Evolutionary conservation across 441 rosid genomes (phyloP).

Genomic region (Rhodomyrtus psidioides): DNA sequence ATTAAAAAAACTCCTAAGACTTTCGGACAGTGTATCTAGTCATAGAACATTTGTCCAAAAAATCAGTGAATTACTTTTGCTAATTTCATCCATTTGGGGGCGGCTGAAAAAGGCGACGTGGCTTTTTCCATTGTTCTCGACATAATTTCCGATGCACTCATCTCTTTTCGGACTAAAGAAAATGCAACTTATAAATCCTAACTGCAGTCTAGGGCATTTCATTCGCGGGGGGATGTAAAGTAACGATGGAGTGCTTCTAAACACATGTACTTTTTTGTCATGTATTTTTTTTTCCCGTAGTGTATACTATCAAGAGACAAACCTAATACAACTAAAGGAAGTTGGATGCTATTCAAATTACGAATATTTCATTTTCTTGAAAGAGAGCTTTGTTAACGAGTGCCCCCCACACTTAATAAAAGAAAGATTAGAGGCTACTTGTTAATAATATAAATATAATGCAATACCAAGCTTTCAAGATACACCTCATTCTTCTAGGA

Average conservation of each 20-base stretch:
- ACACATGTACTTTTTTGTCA: neutral
- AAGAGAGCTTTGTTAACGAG: fast-evolving
- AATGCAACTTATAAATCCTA: neutral
- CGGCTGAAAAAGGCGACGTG: fast-evolving
- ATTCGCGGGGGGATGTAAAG: neutral
- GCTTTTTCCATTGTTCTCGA: neutral
- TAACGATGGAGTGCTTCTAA: neutral
- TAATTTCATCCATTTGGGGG: neutral
- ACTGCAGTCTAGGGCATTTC: fast-evolving
- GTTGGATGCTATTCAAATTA: neutral
- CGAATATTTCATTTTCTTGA: neutral
- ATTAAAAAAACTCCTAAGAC: neutral
- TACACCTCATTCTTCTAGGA: too few species aligned
- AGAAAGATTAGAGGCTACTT: too few species aligned
- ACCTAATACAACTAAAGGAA: neutral
- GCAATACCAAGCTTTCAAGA: too few species aligned
- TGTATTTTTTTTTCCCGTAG: fast-evolving
- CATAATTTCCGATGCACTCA: fast-evolving
- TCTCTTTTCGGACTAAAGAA: neutral
- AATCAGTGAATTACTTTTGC: neutral
- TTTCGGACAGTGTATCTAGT: neutral
- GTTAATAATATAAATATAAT: too few species aligned
- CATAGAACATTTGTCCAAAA: neutral
- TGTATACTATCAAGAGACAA: too few species aligned
- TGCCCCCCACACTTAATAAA: neutral